Base-by-base conservation (phyloP, 345 rosid species). In the Populus ilicifolia region DNA sequence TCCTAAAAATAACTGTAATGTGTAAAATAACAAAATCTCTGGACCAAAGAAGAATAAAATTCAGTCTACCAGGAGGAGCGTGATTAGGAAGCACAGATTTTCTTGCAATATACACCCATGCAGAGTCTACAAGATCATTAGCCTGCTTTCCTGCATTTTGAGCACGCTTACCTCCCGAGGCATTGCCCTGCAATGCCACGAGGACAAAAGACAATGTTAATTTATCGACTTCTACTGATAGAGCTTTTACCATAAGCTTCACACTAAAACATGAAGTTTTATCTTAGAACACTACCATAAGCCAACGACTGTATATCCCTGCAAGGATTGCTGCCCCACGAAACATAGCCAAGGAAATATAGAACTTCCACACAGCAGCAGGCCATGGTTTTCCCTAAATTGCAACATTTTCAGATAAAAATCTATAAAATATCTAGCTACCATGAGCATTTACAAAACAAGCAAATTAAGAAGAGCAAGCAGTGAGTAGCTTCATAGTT, bases 161-260 rank as follows among this genome's bases (percentile, higher is more conserved):
- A 8, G 99, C 99, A 74, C 98, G 93, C 74, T 88, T 91, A 82
- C 98, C 99, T 38, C 93, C 99, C 14, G 98, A 85, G 62, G 99
- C 98, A 87, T 93, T 93, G 69, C 99, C 99, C 99, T 96, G 82
- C 75, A 86, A 66, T 69, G 69, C 41, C 76, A 80, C 36, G 64
- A 54, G n/a, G 65, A 52, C 6, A 79, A 64, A 75, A 23, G 50
- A 54, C 27, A 70, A 12, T 23, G 69, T 50, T 38, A 74, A 52
- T 39, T 43, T 38, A 59, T 59, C 59, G 27, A 48, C 50, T 56
- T 73, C 52, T 50, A 70, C 5, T 44, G 56, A 35, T 30, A 68
- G 73, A 71, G 66, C 61, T 43, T 76, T 70, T 69, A 48, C 17
- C 2, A 39, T 30, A 68, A 27, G 17, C 27, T 56, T 59, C 43